phyloP scores from a whole-genome alignment of 2,329 filamentous ascomycete species.

The Neonectria punicea region DNA sequence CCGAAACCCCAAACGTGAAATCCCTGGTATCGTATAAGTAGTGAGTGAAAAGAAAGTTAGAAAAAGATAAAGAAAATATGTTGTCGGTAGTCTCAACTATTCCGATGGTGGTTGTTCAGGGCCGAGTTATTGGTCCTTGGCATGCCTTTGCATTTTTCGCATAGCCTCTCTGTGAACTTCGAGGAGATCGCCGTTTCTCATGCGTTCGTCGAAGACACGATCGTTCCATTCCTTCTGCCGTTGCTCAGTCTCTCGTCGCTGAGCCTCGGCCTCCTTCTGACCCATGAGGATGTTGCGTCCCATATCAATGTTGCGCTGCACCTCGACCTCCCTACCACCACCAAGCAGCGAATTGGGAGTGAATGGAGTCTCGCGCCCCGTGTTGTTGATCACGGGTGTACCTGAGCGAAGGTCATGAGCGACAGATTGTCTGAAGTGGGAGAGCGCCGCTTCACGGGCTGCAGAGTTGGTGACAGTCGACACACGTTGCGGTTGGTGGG shows the following conservation, averaged over 20 bases:
- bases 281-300: constrained; percentile 67
- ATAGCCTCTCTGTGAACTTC: constrained; percentile 83
- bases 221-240: constrained; percentile 68
- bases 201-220: constrained; percentile 75
- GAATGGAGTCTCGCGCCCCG: constrained; percentile 54
- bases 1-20: constrained; percentile 30
- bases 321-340: constrained; percentile 51
- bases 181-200: constrained; percentile 79
- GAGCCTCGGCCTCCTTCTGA: constrained; percentile 71
- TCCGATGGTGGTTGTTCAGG: not conserved
- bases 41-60: constrained; percentile 27
- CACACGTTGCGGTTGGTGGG: constrained; percentile 63
- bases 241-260: constrained; percentile 67
- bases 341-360: constrained; percentile 47
- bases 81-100: not conserved
- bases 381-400: constrained; percentile 47
- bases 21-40: constrained; percentile 42
- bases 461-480: constrained; percentile 55
- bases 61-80: constrained; percentile 28
- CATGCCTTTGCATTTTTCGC: constrained; percentile 76
- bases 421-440: constrained; percentile 74
- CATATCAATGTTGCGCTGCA: constrained; percentile 62
- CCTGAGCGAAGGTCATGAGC: constrained; percentile 67
- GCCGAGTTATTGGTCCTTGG: constrained; percentile 45
- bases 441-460: constrained; percentile 68